phyloP scores from a whole-genome alignment of 306 rosid species.

The Acacia confusa region DNA sequence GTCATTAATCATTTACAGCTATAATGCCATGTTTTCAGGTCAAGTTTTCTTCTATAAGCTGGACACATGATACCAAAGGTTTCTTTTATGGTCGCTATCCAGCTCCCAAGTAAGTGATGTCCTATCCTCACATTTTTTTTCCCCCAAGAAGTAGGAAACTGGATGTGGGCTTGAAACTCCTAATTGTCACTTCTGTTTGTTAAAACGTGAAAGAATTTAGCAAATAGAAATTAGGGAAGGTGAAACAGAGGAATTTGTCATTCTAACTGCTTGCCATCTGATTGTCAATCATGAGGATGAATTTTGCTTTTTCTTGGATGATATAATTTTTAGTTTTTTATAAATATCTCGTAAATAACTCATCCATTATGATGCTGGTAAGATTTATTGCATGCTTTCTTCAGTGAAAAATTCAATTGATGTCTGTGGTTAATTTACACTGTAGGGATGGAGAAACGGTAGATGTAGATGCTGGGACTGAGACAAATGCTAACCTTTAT shows the following conservation, averaged over 20 bases:
- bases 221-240: conserved; percentile 1
- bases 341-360: conserved; percentile 9
- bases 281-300: background rate
- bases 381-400: conserved; percentile 19
- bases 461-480: conserved; percentile 88
- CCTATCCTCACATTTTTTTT: conserved; percentile 6
- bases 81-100: conserved; percentile 93
- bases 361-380: background rate
- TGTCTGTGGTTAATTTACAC: conserved; percentile 22
- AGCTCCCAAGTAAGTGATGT: conserved; percentile 69
- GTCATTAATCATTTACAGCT: background rate
- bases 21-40: conserved; percentile 59
- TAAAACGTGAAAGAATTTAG: background rate
- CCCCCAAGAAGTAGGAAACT: background rate
- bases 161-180: conserved; percentile 3
- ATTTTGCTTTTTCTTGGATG: conserved; percentile 19
- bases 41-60: conserved; percentile 73
- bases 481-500: conserved; percentile 72
- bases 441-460: conserved; percentile 62
- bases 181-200: background rate
- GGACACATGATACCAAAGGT: conserved; percentile 91
- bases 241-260: conserved; percentile 10
- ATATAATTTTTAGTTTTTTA: conserved; percentile 2
- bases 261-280: conserved; percentile 21
- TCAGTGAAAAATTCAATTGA: conserved; percentile 16